These are phyloP conservation scores for Hanseniaspora sp. DNA, from an alignment of 1,139 yeast genomes.

Conservation along the genomic window DNA sequence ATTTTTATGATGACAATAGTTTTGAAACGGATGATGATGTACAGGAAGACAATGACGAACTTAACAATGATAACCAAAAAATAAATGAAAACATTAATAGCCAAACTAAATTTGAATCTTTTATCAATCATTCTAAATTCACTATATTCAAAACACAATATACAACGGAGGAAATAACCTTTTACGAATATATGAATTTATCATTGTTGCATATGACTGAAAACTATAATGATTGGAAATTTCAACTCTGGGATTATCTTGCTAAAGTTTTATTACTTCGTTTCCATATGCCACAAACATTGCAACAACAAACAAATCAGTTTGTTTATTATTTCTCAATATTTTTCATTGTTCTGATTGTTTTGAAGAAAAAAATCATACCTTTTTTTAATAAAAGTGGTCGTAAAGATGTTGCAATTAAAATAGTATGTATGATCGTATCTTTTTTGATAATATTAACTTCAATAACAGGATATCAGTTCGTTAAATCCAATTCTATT, in stretches of 20 bases:
- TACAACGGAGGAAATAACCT: neutral
- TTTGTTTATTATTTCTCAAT: constrained; percentile 39
- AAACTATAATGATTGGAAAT: constrained; percentile 4
- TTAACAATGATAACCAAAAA: no score
- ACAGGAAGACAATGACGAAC: neutral
- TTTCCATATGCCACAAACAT: constrained; percentile 36
- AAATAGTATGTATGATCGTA: constrained; percentile 24
- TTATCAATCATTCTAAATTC: constrained; percentile 9
- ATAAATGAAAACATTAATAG: neutral
- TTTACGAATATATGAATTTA: constrained; percentile 8
- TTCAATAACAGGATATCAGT: constrained; percentile 52
- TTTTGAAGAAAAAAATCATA: constrained; percentile 38
- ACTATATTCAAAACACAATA: neutral
- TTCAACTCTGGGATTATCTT: constrained; percentile 41
- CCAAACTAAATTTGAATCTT: neutral
- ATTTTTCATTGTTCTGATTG: constrained; percentile 38
- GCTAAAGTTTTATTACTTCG: constrained; percentile 37
- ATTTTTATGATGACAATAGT: neutral
- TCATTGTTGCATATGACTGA: neutral
- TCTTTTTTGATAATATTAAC: constrained; percentile 32
- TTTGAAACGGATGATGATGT: neutral
- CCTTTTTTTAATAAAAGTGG: constrained; percentile 25
- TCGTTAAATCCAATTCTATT: constrained; percentile 45
- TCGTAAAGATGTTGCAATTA: constrained; percentile 17
- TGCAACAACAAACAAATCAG: constrained; percentile 29